A percentile compares a stretch with the other conserved stretches of the same genome.
Evolutionary conservation across 257 asterid genomes (phyloP).

Genomic region (Jaltomata sinuosa): DNA sequence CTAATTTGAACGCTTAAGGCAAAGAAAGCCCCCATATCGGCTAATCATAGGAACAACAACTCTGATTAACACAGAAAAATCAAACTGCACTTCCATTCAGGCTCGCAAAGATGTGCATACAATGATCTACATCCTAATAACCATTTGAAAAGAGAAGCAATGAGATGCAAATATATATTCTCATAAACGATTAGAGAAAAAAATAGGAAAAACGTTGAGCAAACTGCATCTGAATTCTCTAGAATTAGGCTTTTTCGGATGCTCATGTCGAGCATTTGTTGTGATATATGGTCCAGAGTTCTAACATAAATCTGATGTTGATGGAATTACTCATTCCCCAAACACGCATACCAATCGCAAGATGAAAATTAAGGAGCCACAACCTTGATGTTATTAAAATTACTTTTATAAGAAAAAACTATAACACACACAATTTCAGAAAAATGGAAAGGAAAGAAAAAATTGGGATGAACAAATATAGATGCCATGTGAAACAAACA

Average conservation of each 20-base stretch:
- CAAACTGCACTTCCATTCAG: neutral
- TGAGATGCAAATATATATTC: neutral
- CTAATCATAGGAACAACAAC: neutral
- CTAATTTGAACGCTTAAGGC: neutral
- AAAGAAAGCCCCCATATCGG: neutral
- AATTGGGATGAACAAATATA: neutral
- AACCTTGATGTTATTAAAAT: neutral
- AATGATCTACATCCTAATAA: neutral
- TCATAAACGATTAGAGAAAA: neutral
- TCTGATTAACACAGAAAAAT: neutral
- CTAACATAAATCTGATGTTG: neutral
- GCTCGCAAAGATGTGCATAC: neutral
- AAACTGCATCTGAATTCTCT: neutral
- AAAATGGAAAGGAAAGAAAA: neutral
- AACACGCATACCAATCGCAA: neutral
- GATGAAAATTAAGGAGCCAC: neutral
- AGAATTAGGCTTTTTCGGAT: neutral
- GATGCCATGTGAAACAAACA: neutral
- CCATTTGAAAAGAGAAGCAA: neutral
- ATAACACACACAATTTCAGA: neutral
- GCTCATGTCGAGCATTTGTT: neutral
- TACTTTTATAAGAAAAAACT: neutral
- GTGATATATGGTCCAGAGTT: neutral
- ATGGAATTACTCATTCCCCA: neutral
- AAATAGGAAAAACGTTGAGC: neutral